Base-by-base conservation (phyloP, 139 green algal species). In the Chlamydomonas eustigma region DNA sequence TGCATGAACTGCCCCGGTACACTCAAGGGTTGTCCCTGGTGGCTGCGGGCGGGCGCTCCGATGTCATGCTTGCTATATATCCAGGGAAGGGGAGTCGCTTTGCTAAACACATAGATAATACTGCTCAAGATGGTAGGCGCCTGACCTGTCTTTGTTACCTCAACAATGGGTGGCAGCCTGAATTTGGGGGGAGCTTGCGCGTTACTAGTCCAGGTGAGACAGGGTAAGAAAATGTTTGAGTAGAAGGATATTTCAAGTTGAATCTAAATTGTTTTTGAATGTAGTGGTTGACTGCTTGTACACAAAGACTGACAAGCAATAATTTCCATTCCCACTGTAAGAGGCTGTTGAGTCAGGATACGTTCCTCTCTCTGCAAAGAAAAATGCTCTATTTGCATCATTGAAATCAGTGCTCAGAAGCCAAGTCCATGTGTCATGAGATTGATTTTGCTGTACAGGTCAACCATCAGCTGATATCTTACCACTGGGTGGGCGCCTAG, bases 31-130 rank as follows among this genome's bases (percentile, higher is more conserved):
- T 87, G 12, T 24, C 39, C 6, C 33, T 73, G 33, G 39, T 83
- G 38, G 68, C 37, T 4, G 70, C 74, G 34, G 51, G 74, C 63
- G 74, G 77, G 63, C 76, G 79, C 58, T 79, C 39, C 31, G 80
- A 87, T 63, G 76, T 74, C 36, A 85, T 86, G 79, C 67, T 84
- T 36, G 79, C 81, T 3, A 72, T 87, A 4, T 89, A 89, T 72
- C 84, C 84, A 37, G 81, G 78, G 32, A 33, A 33, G 28, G 80
- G 80, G 70, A 39, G 73, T 0, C 77, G 83, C 30, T 85, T 88
- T 77, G 74, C 78, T 31, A 72, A 74, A 33, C 85, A 89, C 76
- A 80, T 89, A 39, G 85, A 89, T 77, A 89, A 89, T 79, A 87
- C 79, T 22, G 83, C 81, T 1, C 37, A 74, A 12, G 79, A 88